These are phyloP conservation scores for Puccinia coronata DNA, from an alignment of 1,284 basidiomycete genomes.

Conservation along the genomic window DNA sequence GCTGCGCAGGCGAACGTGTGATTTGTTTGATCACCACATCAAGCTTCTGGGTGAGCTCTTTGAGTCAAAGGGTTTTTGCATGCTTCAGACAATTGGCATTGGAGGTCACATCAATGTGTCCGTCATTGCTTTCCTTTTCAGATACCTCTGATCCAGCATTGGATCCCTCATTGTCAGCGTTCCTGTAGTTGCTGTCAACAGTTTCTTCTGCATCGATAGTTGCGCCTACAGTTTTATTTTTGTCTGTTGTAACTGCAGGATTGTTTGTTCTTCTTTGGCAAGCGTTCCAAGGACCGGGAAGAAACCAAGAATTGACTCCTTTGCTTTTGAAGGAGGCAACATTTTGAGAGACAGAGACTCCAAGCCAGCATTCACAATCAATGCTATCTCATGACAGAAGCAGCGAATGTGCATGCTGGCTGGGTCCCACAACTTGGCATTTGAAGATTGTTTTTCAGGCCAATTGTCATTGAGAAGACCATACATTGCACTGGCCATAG, in stretches of 20 bases:
- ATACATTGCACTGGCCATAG: too few species aligned
- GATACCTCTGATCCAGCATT: background rate
- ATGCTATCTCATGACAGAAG: background rate
- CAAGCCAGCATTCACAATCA: conserved; percentile 6
- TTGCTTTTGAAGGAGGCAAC: too few species aligned
- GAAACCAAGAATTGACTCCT: too few species aligned
- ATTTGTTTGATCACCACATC: conserved; percentile 13
- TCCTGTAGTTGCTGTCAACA: background rate
- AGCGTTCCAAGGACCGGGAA: conserved; percentile 12
- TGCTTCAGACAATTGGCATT: background rate
- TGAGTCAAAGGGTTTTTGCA: too few species aligned
- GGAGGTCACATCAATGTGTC: background rate
- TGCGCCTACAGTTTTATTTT: too few species aligned
- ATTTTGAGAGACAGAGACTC: background rate
- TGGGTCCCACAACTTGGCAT: background rate
- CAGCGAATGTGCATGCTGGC: background rate
- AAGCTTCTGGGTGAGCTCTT: too few species aligned
- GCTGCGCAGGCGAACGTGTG: background rate
- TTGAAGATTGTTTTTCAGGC: too few species aligned
- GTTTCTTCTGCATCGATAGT: background rate
- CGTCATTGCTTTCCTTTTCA: background rate
- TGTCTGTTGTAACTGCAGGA: too few species aligned
- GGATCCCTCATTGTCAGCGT: background rate
- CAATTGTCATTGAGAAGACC: too few species aligned
- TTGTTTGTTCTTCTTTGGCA: background rate